A percentile compares a stretch with the other conserved stretches of the same genome.
Evolutionary conservation across 257 asterid genomes (phyloP).

Genomic region (Solanum paucissectum): DNA sequence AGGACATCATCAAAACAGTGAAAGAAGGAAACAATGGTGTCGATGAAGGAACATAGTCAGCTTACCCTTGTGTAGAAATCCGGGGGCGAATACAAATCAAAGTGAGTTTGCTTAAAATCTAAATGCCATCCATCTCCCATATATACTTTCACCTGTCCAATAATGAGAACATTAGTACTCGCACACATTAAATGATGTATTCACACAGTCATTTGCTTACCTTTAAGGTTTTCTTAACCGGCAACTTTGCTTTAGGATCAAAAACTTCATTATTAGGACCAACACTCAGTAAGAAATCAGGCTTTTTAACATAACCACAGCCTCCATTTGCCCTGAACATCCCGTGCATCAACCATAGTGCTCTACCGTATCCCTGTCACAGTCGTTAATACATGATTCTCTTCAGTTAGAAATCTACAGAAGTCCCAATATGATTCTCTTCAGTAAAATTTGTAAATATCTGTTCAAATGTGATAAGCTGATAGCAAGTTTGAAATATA

Average conservation of each 20-base stretch:
- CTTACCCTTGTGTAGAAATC: slow-evolving; percentile 82
- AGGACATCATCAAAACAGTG: background rate
- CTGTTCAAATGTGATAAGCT: background rate
- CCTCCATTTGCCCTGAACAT: slow-evolving; percentile 78
- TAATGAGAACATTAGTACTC: background rate
- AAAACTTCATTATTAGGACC: slow-evolving; percentile 34
- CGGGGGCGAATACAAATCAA: slow-evolving; percentile 75
- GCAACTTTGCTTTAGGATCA: slow-evolving; percentile 37
- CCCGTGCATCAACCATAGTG: slow-evolving; percentile 87
- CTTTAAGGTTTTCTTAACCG: slow-evolving; percentile 59
- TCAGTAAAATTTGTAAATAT: background rate
- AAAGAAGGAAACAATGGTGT: background rate
- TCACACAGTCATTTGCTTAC: slow-evolving; percentile 7
- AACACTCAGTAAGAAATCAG: slow-evolving; percentile 46
- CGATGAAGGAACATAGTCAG: background rate
- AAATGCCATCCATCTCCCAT: slow-evolving; percentile 94
- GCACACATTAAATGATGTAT: background rate
- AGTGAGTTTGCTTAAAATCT: slow-evolving; percentile 88
- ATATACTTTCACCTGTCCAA: slow-evolving; percentile 64
- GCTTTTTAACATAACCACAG: slow-evolving; percentile 78
- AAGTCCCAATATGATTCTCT: background rate
- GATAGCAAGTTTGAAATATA: background rate
- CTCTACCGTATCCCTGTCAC: slow-evolving; percentile 68
- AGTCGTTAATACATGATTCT: background rate
- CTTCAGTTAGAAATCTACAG: no score